These are phyloP conservation scores for Yarrowia yakushimensis DNA, from an alignment of 805 yeast species.

Conservation along the genomic window DNA sequence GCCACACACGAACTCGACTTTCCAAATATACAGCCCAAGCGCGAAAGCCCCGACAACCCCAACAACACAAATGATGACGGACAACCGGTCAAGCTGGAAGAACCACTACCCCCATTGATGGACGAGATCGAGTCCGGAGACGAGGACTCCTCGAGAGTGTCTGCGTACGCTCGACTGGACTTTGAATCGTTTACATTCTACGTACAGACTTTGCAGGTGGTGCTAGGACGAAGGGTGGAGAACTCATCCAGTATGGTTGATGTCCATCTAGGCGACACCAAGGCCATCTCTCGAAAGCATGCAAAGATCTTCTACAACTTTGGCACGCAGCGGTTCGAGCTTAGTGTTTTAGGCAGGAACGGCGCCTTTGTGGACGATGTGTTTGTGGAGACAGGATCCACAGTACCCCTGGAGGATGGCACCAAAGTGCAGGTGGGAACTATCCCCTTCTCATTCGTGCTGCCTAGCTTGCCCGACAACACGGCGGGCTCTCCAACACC, in stretches of 20 bases:
- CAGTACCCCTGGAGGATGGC: constrained; percentile 79
- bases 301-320: constrained; percentile 95
- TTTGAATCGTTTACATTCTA: constrained; percentile 91
- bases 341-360: constrained; percentile 87
- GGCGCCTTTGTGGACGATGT: constrained; percentile 95
- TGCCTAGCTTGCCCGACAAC: constrained; percentile 52
- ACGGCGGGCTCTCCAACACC: background rate
- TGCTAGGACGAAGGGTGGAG: constrained; percentile 85
- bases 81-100: constrained; percentile 3
- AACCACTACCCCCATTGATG: constrained; percentile 16
- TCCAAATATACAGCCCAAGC: constrained; percentile 21
- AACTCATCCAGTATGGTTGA: constrained; percentile 58
- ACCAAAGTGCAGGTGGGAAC: constrained; percentile 84
- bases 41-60: constrained; percentile 8
- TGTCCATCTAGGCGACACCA: constrained; percentile 87
- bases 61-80: background rate
- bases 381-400: constrained; percentile 85
- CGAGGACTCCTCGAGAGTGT: constrained; percentile 37
- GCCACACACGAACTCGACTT: constrained; percentile 18
- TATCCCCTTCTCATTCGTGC: constrained; percentile 78
- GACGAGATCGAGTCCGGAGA: constrained; percentile 9
- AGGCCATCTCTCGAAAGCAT: constrained; percentile 90
- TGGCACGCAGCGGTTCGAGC: constrained; percentile 91
- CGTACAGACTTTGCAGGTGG: constrained; percentile 92
- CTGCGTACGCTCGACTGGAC: constrained; percentile 58